Percentiles rank a stretch among this genome's conserved stretches.
These are phyloP conservation scores for Solanum pimpinellifolium DNA, from an alignment of 257 asterid species.

Conservation along the genomic window DNA sequence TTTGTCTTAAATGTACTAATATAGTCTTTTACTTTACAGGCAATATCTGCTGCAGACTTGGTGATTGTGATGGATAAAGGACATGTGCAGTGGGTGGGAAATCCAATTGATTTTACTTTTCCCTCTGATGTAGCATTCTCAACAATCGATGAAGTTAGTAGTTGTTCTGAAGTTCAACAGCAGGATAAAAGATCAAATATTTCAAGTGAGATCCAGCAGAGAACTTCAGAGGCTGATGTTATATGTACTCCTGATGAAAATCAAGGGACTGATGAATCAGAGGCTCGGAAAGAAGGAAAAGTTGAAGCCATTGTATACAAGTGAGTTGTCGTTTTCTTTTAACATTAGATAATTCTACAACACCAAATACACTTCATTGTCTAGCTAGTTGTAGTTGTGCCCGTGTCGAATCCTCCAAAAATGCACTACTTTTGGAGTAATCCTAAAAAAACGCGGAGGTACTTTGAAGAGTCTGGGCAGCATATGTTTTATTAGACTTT, in stretches of 20 bases:
- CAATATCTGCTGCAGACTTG: slow-evolving; percentile 63
- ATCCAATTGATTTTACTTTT: slow-evolving; percentile 44
- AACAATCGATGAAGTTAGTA: slow-evolving; percentile 33
- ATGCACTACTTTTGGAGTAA: neutral
- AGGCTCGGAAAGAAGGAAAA: slow-evolving; percentile 78
- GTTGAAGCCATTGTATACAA: slow-evolving; percentile 72
- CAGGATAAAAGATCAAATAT: slow-evolving; percentile 8
- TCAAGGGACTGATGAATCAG: slow-evolving; percentile 44
- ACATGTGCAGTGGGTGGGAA: slow-evolving; percentile 64
- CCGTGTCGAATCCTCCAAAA: neutral
- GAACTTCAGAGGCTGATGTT: slow-evolving; percentile 29
- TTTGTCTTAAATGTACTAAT: neutral
- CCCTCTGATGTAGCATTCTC: slow-evolving; percentile 43
- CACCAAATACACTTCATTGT: neutral
- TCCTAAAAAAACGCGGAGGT: neutral
- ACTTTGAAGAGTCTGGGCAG: neutral
- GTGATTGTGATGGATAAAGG: slow-evolving; percentile 89
- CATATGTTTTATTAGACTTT: neutral
- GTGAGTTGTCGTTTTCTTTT: slow-evolving; percentile 29
- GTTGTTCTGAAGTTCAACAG: slow-evolving; percentile 23
- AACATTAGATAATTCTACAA: neutral
- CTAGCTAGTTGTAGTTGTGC: neutral
- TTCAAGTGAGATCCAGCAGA: slow-evolving; percentile 16
- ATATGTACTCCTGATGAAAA: slow-evolving; percentile 27
- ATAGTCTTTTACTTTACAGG: slow-evolving; percentile 31